phyloP scores from a whole-genome alignment of 1,284 basidiomycete species.

The Rhodotorula sp. region DNA sequence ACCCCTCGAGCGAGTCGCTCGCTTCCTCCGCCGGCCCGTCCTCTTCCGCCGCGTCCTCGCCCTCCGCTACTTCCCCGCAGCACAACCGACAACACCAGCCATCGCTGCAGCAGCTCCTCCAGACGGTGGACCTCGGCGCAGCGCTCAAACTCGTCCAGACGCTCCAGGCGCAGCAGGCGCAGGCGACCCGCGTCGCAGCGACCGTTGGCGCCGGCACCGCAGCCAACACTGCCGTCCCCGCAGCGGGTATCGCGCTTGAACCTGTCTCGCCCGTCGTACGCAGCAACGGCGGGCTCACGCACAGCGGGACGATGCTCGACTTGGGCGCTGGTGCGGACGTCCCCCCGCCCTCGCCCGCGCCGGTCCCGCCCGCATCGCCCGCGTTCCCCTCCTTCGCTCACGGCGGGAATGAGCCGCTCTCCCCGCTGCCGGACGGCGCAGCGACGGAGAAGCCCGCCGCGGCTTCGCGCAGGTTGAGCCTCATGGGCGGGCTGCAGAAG shows the following conservation, averaged over 20 bases:
- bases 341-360: not conserved
- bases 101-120: slow-evolving; percentile 23
- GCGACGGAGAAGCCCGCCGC: too few species aligned
- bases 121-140: slow-evolving; percentile 29
- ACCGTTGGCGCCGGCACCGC: not conserved
- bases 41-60: slow-evolving; percentile 1
- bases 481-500: slow-evolving; percentile 4
- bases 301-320: not conserved
- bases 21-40: not conserved
- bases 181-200: not conserved
- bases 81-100: slow-evolving; percentile 5
- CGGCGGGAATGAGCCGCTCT: not conserved
- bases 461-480: slow-evolving; percentile 2
- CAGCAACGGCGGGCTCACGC: not conserved
- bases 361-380: not conserved
- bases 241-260: not conserved
- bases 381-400: not conserved
- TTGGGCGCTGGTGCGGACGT: not conserved
- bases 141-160: slow-evolving; percentile 30
- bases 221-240: not conserved
- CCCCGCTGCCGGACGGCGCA: not conserved
- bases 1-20: slow-evolving; percentile 1
- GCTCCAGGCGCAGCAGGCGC: slow-evolving; percentile 10
- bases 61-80: not conserved
- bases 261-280: not conserved